phyloP scores from a whole-genome alignment of 306 rosid species.

The Castanea crenata region DNA sequence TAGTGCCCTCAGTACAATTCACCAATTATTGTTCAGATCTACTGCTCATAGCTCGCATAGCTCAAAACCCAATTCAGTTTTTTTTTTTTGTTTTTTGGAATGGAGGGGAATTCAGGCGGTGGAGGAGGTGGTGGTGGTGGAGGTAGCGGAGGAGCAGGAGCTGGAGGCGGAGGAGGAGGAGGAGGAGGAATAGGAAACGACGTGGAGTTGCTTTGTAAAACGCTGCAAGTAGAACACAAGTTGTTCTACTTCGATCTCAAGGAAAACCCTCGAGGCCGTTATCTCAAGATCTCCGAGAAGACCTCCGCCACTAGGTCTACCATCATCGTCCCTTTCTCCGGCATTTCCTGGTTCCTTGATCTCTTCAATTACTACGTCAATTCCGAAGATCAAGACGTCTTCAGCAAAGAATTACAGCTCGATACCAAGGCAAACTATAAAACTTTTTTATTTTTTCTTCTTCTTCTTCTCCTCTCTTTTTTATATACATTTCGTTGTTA shows the following conservation, averaged over 20 bases:
- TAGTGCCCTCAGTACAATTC: background rate
- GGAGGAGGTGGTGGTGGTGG: slow-evolving; percentile 23
- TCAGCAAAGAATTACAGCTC: slow-evolving; percentile 98
- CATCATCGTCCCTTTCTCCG: slow-evolving; percentile 93
- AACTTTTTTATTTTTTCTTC: too few species aligned
- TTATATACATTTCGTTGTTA: background rate
- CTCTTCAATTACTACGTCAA: slow-evolving; percentile 94
- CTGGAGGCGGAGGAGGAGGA: background rate
- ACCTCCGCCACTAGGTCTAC: slow-evolving; percentile 98
- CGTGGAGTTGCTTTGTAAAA: slow-evolving; percentile 90
- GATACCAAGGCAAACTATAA: slow-evolving; percentile 62
- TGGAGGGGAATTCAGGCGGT: slow-evolving; percentile 76
- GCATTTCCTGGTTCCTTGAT: slow-evolving; percentile 98
- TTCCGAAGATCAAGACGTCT: slow-evolving; percentile 87
- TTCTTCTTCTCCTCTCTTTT: background rate
- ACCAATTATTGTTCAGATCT: slow-evolving; percentile 24
- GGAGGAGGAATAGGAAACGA: slow-evolving; percentile 57
- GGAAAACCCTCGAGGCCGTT: slow-evolving; percentile 98
- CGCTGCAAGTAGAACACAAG: slow-evolving; percentile 98
- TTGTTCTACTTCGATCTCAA: slow-evolving; percentile 98
- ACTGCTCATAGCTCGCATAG: background rate
- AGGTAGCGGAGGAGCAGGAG: background rate
- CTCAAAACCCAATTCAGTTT: background rate
- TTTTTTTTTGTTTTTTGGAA: background rate
- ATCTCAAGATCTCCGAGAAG: slow-evolving; percentile 94